Evolutionary conservation across 2,329 filamentous ascomycete species (phyloP), one percentile per base, ranked within the genome.

Genomic region (Sordariomycetes sp.): DNA sequence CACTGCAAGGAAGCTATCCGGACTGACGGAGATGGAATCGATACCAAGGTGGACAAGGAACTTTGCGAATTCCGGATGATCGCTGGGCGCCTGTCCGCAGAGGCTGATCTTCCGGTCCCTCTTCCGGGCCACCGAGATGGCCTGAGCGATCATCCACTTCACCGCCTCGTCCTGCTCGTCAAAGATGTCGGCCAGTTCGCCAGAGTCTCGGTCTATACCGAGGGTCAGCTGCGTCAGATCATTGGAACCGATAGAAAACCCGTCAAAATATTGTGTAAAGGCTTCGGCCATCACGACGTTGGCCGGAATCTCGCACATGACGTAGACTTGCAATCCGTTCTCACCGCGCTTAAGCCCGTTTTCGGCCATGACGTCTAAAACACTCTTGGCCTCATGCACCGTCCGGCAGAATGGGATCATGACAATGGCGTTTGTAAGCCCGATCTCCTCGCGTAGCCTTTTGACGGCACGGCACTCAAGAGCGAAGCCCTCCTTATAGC

Each of bases 231-330:
- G 71, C 2, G 72, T 72, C 58, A 73, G 61, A 59, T 73, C 71
- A 48, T 73, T 73, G 24, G 71, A 74, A 2, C 72, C 72, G 54
- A 74, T 73, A 14, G 70, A 73, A 61, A 74, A 73, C 1, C 71
- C 71, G 48, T 74, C 72, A 61, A 74, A 74, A 56, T 69, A 60
- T n/a, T 69, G 59, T 1, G 67, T 63, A 59, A 74, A 74, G 32
- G 65, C 55, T 1, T 60, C 64, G 1, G 71, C 72, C 10, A 73
- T 62, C 48, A 74, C 72, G 18, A 73, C 70, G 43, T 73, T 74
- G 14, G 70, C 71, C 0, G 71, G 71, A 25, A 74, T 74, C 62
- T 73, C 71, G 59, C 71, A 73, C 71, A 74, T 74, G 51, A 72
- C 68, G 57, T 73, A 73, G 48, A 74, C 68, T 58, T 71, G 58